Evolutionary conservation across 306 rosid genomes (phyloP), one percentile per base, ranked within the genome.

Genomic region (Morella rubra): DNA sequence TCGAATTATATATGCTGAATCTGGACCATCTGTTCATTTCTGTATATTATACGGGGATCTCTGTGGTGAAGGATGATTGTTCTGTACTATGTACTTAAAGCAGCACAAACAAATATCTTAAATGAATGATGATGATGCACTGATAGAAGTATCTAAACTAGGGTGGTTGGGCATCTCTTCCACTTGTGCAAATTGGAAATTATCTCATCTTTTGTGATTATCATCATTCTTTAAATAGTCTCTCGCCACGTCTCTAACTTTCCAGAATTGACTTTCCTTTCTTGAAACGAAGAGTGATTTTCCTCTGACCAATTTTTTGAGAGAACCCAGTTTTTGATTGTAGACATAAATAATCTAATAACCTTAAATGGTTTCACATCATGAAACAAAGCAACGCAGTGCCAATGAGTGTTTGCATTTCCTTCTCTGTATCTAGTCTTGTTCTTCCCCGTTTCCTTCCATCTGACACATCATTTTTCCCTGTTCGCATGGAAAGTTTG

Each of bases 401-500:
- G 50, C 65, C 37, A 49, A 20, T 61, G 68, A 59, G 40, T 65
- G 64, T 71, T 47, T 24, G 8, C 27, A 40, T 51, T 73, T 76
- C n/a, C 47, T 37, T 13, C 65, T 14, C 55, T 3, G 37, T 27
- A 70, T 71, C 52, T 75, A 18, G 20, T 72, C 24, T 0, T 71
- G 37, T 47, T 69, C 52, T 46, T 46, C 44, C 60, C 7, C 51
- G 22, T 42, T 71, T 72, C 37, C 14, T 68, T 44, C 16, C 32
- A n/a, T 40, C 73, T 53, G 16, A 78, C 71, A 52, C 7, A 18
- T 12, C 73, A 46, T 54, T 71, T 65, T 37, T 68, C 77, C 77
- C 69, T 59, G 19, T 61, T 47, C 37, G 27, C 16, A 7, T 75
- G 68, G 15, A 83, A 73, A 94, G 97, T 90, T 76, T 86, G 87